phyloP scores from a whole-genome alignment of 2,329 filamentous ascomycete genomes.

The Aspergillus phoenicis region DNA sequence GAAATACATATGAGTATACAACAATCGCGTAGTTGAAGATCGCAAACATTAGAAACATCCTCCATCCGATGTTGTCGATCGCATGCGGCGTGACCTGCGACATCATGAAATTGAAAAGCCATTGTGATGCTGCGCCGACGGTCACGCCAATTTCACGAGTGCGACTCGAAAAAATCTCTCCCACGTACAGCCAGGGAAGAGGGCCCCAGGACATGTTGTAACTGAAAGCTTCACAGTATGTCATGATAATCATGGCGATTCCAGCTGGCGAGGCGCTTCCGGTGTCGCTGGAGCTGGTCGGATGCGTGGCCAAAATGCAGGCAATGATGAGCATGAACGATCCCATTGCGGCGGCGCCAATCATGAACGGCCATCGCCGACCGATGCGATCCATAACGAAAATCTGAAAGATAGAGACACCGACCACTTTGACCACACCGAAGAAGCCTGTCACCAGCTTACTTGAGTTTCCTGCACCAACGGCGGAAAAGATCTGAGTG shows the following conservation, averaged over 20 bases:
- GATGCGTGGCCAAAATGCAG: slow-evolving; percentile 51
- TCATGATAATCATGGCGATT: slow-evolving; percentile 54
- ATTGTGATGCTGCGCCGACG: slow-evolving; percentile 40
- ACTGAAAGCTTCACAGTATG: slow-evolving; percentile 52
- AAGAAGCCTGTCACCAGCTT: slow-evolving; percentile 58
- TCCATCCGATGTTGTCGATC: slow-evolving; percentile 52
- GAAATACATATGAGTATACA: slow-evolving; percentile 47
- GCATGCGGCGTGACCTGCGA: slow-evolving; percentile 45
- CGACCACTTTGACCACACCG: slow-evolving; percentile 55
- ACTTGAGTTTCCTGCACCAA: slow-evolving; percentile 51
- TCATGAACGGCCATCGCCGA: slow-evolving; percentile 52
- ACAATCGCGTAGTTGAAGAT: slow-evolving; percentile 53
- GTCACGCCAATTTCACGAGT: slow-evolving; percentile 40
- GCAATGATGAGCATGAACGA: slow-evolving; percentile 57
- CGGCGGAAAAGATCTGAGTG: slow-evolving; percentile 55
- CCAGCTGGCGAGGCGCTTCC: slow-evolving; percentile 37
- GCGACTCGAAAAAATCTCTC: slow-evolving; percentile 41
- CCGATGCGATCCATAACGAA: slow-evolving; percentile 55
- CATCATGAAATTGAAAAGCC: slow-evolving; percentile 47
- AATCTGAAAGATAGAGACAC: slow-evolving; percentile 51
- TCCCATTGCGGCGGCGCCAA: slow-evolving; percentile 54
- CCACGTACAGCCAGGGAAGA: slow-evolving; percentile 41
- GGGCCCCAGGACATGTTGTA: slow-evolving; percentile 47
- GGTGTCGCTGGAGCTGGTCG: slow-evolving; percentile 39
- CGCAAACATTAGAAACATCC: slow-evolving; percentile 55